Base-by-base conservation (phyloP, 169 alveolate genomes). In the Plasmodium knowlesi region DNA sequence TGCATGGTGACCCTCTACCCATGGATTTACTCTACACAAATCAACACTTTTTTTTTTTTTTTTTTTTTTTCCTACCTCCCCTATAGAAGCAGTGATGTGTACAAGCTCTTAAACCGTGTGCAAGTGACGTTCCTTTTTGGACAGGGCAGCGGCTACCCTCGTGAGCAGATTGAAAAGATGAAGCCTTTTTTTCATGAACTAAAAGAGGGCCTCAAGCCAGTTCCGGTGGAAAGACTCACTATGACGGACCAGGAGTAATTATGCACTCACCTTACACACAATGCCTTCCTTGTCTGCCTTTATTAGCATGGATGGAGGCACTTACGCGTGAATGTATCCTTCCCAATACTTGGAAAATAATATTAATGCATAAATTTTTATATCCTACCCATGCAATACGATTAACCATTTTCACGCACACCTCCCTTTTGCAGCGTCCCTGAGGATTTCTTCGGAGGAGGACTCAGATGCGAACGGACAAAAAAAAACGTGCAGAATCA, bases 101-200 rank as follows among this genome's bases (percentile, higher is more conserved):
- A 90, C 67, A 81, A 22, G 6, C 78, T 90, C 16, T n/a, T 90
- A 57, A 90, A 90, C 22, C 91, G 95, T 4, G 46, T 90, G 1
- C 95, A 90, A 81, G 92, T 90, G 22, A 90, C 95, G 14, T 32
- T 90, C 14, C 5, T 82, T 0, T 90, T 90, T 19, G 95, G 95
- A 81, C 61, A 53, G 43, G 95, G 95, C 71, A 90, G 32, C 22
- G 54, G 6, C 5, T 90, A 80, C 41, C 71, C 90, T 1, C 67
- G 32, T 19, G 81, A 43, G 16, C 6, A 67, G 22, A n/a, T 82
- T 6, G 41, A 90, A 81, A 37, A 41, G 46, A 88, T 88, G 43
- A 88, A 61, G 32, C 39, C 61, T 12, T 79, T 88, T 76, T 41
- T 88, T 50, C 54, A 88, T 78, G 30, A 78, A 30, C 2, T 78